Conservation (phyloP, 1,284 basidiomycete species). For the Cystobasidium slooffiae region DNA sequence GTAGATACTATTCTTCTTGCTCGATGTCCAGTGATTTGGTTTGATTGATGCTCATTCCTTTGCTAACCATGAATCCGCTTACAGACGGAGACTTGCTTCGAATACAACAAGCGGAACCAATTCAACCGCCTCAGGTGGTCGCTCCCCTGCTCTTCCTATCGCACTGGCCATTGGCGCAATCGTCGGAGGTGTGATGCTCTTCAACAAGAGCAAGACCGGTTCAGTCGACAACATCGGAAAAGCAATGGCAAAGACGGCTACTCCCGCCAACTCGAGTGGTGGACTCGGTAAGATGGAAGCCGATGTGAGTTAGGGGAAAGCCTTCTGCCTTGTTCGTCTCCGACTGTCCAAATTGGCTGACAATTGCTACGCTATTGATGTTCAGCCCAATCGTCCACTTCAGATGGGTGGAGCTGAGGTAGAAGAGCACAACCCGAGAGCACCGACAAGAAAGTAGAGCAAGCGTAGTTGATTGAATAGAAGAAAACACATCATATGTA, state of each 20-base stretch:
- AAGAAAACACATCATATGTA: too few species aligned
- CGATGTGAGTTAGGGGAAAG: constrained; percentile 8
- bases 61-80: too few species aligned
- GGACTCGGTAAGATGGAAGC: constrained; percentile 34
- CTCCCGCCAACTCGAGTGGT: constrained; percentile 15
- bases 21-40: neutral
- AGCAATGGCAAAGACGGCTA: constrained; percentile 40
- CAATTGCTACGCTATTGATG: neutral
- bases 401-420: constrained; percentile 22
- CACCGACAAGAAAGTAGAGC: constrained; percentile 6
- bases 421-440: neutral
- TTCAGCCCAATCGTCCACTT: constrained; percentile 25
- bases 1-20: neutral
- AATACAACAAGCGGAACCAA: neutral
- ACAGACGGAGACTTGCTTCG: too few species aligned
- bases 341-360: neutral
- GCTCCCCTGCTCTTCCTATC: constrained; percentile 19
- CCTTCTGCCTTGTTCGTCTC: neutral
- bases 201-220: constrained; percentile 32
- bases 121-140: constrained; percentile 6
- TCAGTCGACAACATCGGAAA: constrained; percentile 27
- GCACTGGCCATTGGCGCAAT: constrained; percentile 22
- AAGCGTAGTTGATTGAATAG: too few species aligned
- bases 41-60: neutral
- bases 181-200: constrained; percentile 29